Conservation (phyloP, 192 early-diverging fungal genomes). For the Backusella westeae region DNA sequence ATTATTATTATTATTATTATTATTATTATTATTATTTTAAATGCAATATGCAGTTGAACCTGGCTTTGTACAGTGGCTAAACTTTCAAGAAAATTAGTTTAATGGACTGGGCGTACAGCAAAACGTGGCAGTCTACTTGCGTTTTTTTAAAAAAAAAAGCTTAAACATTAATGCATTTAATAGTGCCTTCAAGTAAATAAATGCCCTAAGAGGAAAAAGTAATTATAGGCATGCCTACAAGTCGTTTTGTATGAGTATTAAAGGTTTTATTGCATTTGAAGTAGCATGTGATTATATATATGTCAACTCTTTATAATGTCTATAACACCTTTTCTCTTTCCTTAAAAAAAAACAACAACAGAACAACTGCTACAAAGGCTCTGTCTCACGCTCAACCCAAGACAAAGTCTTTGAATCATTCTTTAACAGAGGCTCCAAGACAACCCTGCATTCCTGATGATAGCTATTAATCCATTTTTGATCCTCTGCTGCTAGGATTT, state of each 20-base stretch:
- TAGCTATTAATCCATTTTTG: conserved; percentile 86
- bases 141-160: too few species aligned
- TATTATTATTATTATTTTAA: background rate
- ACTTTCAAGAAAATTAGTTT: background rate
- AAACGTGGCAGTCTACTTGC: background rate
- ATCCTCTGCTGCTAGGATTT: conserved; percentile 67
- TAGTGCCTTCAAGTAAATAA: background rate
- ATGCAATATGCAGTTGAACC: background rate
- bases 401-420: conserved; percentile 61
- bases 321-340: background rate
- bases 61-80: background rate
- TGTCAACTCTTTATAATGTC: background rate
- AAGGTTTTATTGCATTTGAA: background rate
- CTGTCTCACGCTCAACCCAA: conserved; percentile 84
- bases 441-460: conserved; percentile 70
- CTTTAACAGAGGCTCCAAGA: conserved; percentile 74
- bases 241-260: background rate
- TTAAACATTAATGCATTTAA: too few species aligned
- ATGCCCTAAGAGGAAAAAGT: background rate
- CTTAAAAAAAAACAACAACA: background rate
- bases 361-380: conserved; percentile 38
- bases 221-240: background rate
- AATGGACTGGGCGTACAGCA: background rate
- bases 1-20: background rate
- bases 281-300: background rate